Percentiles rank a stretch among this genome's conserved stretches.
Evolutionary conservation across 176 grass and related monocot genomes (phyloP).

Genomic region (Carex parvula): DNA sequence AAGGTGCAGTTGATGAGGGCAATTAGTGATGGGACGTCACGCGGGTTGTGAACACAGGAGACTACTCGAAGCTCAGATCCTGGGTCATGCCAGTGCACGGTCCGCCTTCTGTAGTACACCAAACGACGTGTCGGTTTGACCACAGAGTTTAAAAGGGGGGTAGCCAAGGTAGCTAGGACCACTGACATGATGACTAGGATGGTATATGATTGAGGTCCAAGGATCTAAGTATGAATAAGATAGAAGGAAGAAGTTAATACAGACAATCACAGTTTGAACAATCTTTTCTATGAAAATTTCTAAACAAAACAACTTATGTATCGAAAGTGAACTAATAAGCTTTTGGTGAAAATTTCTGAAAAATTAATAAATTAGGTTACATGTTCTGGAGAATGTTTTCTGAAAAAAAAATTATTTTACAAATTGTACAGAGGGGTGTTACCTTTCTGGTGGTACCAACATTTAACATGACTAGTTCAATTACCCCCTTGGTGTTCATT

Average conservation of each 20-base stretch:
- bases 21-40: constrained; percentile 47
- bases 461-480: constrained; percentile 78
- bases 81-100: constrained; percentile 47
- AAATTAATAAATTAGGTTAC: not conserved
- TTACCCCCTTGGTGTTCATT: constrained; percentile 65
- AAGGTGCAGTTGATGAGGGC: constrained; percentile 41
- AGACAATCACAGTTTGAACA: not conserved
- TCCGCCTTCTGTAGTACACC: constrained; percentile 68
- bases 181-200: constrained; percentile 65
- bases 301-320: not conserved
- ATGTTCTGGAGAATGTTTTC: not conserved
- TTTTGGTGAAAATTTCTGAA: not conserved
- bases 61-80: constrained; percentile 57
- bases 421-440: not conserved
- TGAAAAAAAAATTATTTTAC: not conserved
- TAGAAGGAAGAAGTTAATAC: not conserved
- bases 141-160: constrained; percentile 38
- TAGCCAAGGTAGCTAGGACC: constrained; percentile 42
- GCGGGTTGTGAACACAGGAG: constrained; percentile 42
- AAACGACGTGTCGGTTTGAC: constrained; percentile 54
- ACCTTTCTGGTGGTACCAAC: constrained; percentile 52
- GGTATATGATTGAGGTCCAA: constrained; percentile 66
- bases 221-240: constrained; percentile 22
- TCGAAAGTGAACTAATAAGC: not conserved
- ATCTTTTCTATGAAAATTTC: not conserved